phyloP scores from a whole-genome alignment of 768 basidiomycete species.

The Pleurotus eryngii region DNA sequence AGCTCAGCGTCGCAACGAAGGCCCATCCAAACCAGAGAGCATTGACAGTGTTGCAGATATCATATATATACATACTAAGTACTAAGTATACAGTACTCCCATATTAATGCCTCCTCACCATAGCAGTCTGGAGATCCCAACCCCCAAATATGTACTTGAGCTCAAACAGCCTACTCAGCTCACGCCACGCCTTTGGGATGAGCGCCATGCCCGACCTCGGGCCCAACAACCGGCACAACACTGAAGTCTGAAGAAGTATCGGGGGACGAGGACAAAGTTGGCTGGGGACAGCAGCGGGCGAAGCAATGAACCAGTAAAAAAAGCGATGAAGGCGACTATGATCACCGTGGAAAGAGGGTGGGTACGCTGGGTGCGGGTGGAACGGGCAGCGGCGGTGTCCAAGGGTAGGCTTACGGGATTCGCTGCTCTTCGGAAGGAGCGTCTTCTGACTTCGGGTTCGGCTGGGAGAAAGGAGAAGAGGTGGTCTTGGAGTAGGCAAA shows the following conservation, averaged over 20 bases:
- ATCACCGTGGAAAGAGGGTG: conserved; percentile 58
- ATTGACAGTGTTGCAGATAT: background rate
- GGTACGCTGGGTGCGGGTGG: conserved; percentile 13
- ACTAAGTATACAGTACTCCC: background rate
- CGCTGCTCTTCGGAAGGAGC: conserved; percentile 9
- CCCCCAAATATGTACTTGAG: conserved; percentile 78
- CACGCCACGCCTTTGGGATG: conserved; percentile 58
- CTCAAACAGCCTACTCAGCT: conserved; percentile 79
- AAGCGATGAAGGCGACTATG: conserved; percentile 79
- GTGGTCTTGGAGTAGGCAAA: conserved; percentile 34
- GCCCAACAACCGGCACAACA: conserved; percentile 29
- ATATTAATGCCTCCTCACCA: conserved; percentile 65
- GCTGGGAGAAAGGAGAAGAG: conserved; percentile 9
- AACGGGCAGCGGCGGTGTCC: conserved; percentile 14
- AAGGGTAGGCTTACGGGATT: conserved; percentile 32
- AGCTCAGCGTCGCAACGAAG: background rate
- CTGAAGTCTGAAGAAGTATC: conserved; percentile 54
- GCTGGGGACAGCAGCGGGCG: conserved; percentile 86
- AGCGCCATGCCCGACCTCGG: conserved; percentile 25
- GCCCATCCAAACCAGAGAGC: background rate
- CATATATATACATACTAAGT: background rate
- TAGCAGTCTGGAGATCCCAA: conserved; percentile 87
- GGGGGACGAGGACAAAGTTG: conserved; percentile 77
- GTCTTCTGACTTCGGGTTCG: background rate
- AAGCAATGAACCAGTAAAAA: conserved; percentile 87